phyloP scores from a whole-genome alignment of 2,329 filamentous ascomycete genomes.

The Apiospora rasikravindrae region DNA sequence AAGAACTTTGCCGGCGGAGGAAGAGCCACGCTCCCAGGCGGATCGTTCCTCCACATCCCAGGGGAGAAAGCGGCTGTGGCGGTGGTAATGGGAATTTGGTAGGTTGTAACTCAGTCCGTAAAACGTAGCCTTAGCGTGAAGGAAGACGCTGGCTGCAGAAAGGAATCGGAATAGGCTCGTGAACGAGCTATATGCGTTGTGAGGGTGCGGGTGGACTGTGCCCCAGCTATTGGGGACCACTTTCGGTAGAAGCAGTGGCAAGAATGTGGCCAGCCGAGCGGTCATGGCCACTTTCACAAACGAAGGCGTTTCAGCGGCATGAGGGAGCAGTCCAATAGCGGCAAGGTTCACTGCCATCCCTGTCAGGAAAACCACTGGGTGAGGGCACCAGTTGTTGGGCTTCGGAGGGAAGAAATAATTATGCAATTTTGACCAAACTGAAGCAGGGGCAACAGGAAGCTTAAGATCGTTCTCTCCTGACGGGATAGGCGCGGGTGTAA shows the following conservation, averaged over 20 bases:
- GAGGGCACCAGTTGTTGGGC: constrained; percentile 50
- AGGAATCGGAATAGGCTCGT: constrained; percentile 53
- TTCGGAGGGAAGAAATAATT: constrained; percentile 45
- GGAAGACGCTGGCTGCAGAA: constrained; percentile 47
- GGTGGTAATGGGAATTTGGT: constrained; percentile 53
- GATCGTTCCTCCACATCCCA: constrained; percentile 52
- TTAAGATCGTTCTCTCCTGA: constrained; percentile 31
- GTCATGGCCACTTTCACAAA: constrained; percentile 43
- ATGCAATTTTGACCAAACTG: constrained; percentile 37
- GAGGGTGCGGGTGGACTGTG: constrained; percentile 46
- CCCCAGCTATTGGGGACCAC: constrained; percentile 57
- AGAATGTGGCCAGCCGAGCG: constrained; percentile 47
- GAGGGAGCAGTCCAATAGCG: constrained; percentile 45
- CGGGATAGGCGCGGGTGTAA: constrained; percentile 57
- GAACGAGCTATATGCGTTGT: constrained; percentile 47
- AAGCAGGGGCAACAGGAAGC: constrained; percentile 34
- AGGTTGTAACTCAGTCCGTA: constrained; percentile 52
- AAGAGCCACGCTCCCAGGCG: constrained; percentile 51
- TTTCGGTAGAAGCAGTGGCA: constrained; percentile 52
- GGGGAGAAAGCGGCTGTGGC: constrained; percentile 52
- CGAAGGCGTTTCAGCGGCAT: constrained; percentile 45
- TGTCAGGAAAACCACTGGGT: constrained; percentile 41
- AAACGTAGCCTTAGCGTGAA: constrained; percentile 52
- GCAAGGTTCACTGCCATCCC: constrained; percentile 43
- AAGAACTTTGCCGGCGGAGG: constrained; percentile 51